Base-by-base conservation (phyloP, 2,329 filamentous ascomycete genomes). In the Elsinoe batatas region DNA sequence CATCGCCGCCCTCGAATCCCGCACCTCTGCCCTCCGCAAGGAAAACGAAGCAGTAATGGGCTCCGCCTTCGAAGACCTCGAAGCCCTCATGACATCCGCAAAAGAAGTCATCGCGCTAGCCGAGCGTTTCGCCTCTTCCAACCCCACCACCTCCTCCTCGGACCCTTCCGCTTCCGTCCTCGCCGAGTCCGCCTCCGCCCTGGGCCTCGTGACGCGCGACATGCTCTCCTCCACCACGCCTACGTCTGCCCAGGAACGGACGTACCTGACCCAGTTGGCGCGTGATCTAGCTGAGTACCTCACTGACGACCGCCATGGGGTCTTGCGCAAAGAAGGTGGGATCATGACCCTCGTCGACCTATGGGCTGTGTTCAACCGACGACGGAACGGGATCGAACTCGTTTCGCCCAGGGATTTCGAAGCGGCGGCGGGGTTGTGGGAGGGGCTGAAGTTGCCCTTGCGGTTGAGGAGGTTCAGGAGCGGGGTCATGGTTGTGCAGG, bases 31-130 rank as follows among this genome's bases (percentile, higher is more conserved):
- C 63, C 81, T 90, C 65, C 85, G 89, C 57, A 91, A 88, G 72
- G 95, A 95, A 69, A 97, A 96, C 63, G 90, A 96, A 69, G 73
- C 89, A 8, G 84, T 96, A 50, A 95, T 98, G 61, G 91, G 91
- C 22, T 90, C 82, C 61, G 91, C 93, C 0, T 98, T 98, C 64
- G 91, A 96, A 67, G 93, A 98, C 65, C 79, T 98, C 0, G 91
- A 97, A 67, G 91, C 93, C 3, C 77, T 98, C 36, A 98, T 97
- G 91, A 89, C 91, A 2, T 96, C 91, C 3, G 93, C 93, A 4
- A 96, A 97, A 67, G 89, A 98, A 67, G 89, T 98, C 49, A 85
- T 97, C 51, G 89, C 90, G 4, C 82, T 98, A 40, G 93, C 93
- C 0, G 91, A 97, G 69, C 83, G 83, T 13, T 91, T 97, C 63